Conservation (phyloP, 352 stramenopile species). For the Thraustochytrium sp. region DNA sequence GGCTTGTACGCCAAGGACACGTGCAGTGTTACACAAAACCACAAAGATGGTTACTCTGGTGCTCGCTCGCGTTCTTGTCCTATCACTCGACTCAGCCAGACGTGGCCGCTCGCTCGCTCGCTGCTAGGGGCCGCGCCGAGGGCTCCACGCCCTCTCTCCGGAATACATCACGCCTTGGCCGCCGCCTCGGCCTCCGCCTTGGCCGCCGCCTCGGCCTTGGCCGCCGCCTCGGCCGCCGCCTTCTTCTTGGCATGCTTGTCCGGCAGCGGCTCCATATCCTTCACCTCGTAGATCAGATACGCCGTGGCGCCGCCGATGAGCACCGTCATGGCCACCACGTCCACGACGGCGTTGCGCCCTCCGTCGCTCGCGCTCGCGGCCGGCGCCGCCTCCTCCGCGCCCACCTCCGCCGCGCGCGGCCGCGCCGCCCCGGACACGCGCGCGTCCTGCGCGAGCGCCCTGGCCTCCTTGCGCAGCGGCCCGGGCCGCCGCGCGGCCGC, state of each 20-base stretch:
- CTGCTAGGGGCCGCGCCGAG: no score
- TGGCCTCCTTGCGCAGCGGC: no score
- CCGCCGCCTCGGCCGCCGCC: not conserved
- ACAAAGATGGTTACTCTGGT: no score
- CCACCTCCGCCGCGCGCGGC: not conserved
- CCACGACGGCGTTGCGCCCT: not conserved
- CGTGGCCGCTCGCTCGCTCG: no score
- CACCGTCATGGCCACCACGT: not conserved
- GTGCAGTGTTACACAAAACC: no score
- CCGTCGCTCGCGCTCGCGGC: not conserved
- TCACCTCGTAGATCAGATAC: constrained; percentile 15
- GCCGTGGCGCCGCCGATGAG: not conserved
- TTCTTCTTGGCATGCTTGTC: constrained; percentile 6
- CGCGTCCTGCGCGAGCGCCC: not conserved
- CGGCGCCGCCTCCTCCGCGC: not conserved
- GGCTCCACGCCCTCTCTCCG: no score
- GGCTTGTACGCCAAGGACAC: no score
- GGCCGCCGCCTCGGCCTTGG: not conserved
- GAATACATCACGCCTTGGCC: not conserved
- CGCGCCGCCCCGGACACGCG: not conserved
- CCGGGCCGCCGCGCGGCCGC: no score
- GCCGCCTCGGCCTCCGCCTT: not conserved
- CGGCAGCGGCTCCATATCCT: not conserved
- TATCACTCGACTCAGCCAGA: no score
- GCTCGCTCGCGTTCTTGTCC: no score